A percentile compares a stretch with the other conserved stretches of the same genome.
phyloP scores from a whole-genome alignment of 805 yeast genomes.

The Maudiozyma bulderi region DNA sequence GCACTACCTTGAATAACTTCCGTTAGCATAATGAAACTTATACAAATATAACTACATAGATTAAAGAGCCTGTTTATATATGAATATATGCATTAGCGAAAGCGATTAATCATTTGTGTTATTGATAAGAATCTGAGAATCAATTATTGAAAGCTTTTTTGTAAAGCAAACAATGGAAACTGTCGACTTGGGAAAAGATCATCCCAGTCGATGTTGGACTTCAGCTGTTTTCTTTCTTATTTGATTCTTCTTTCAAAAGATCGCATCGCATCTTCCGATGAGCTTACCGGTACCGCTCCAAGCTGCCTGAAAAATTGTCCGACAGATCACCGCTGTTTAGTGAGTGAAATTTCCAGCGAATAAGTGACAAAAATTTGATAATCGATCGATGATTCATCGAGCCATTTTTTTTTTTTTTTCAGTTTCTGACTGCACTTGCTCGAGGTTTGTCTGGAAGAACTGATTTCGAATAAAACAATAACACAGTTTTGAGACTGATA shows the following conservation, averaged over 20 bases:
- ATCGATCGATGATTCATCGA: not conserved
- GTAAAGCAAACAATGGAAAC: no score
- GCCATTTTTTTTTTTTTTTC: not conserved
- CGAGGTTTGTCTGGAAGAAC: not conserved
- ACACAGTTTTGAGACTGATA: no score
- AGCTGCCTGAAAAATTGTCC: not conserved
- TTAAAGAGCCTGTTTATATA: not conserved
- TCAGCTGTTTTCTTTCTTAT: not conserved
- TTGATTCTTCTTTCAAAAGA: not conserved
- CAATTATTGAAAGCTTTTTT: no score
- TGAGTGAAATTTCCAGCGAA: no score
- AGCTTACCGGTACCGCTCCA: not conserved
- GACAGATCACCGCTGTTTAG: no score
- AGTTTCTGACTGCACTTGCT: not conserved
- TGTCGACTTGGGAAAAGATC: no score
- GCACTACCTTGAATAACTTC: conserved; percentile 19
- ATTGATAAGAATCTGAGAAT: no score
- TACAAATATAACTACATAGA: not conserved
- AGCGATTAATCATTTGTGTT: no score
- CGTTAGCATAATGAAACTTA: conserved; percentile 6
- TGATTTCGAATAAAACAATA: not conserved
- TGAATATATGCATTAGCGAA: no score
- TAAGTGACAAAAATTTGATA: not conserved
- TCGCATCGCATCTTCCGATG: not conserved
- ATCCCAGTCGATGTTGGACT: not conserved